Evolutionary conservation across 2,329 filamentous ascomycete genomes (phyloP), one percentile per base, ranked within the genome.

Genomic region (Alternaria solani): DNA sequence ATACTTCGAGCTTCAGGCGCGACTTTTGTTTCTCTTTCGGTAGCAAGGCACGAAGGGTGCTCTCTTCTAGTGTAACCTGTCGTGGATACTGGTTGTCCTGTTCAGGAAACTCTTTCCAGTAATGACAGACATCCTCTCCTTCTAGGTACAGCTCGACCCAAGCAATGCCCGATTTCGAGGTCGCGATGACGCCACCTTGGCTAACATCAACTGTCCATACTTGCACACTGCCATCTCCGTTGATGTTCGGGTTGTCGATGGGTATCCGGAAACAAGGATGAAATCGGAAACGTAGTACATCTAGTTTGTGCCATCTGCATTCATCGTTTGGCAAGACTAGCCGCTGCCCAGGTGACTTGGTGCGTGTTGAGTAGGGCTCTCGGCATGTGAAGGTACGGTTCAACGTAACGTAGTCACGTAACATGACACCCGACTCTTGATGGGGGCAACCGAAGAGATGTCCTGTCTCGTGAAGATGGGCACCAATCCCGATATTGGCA

Each of bases 401-500:
- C 12, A 98, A 81, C 2, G 85, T 89, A 32, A 94, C 88, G 75
- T 96, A 97, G 76, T 97, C 94, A 57, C 92, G 86, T 51, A 93
- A 83, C 94, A 98, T 98, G 62, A 98, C 85, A n/a, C 95, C 94
- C 28, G 83, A 91, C 73, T 95, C 92, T 74, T 96, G 93, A 74
- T 96, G 92, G 9, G 93, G 92, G 67, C 92, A 96, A 51, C 94
- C 94, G 67, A 98, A 91, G 23, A 97, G 79, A 79, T 96, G 94
- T 4, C 94, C 94, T 0, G 91, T 91, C 79, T 97, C 93, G 77
- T 96, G 94, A 48, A 98, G 79, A 78, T 98, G 94, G 9, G 93
- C 94, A 7, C 94, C 94, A 65, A 98, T 96, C 30, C 94, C 94
- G 62, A 97, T 91, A 69, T 94, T 96, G 26, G 92, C 93, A n/a